These are phyloP conservation scores for Sanghuangporus weigelae DNA, from an alignment of 1,284 basidiomycete genomes.

Conservation along the genomic window DNA sequence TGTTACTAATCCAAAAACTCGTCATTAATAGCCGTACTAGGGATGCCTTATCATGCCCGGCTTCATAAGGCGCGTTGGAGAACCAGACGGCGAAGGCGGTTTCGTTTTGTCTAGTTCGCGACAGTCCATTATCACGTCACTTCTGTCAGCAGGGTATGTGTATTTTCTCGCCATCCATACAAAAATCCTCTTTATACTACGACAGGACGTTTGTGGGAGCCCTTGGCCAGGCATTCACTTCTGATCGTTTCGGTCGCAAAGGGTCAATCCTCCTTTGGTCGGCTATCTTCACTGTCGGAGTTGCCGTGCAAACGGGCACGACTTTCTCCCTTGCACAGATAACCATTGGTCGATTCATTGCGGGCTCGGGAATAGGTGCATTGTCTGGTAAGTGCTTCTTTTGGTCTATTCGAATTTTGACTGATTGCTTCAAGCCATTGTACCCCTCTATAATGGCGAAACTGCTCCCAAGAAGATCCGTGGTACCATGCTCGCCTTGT, in stretches of 20 bases:
- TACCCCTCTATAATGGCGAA: constrained; percentile 79
- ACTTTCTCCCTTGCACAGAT: constrained; percentile 58
- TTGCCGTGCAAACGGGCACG: constrained; percentile 67
- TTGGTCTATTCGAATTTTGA: not conserved
- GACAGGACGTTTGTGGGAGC: constrained; percentile 67
- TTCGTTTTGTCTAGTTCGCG: constrained; percentile 53
- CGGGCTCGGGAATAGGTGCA: constrained; percentile 74
- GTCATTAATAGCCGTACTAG: constrained; percentile 28
- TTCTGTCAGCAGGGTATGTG: constrained; percentile 68
- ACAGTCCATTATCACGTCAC: constrained; percentile 74
- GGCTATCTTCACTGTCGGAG: constrained; percentile 67
- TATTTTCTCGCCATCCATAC: not conserved
- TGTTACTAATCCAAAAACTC: not conserved
- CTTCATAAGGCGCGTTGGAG: constrained; percentile 66
- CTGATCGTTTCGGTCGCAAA: constrained; percentile 66
- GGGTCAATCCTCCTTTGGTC: constrained; percentile 76
- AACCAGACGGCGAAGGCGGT: constrained; percentile 43
- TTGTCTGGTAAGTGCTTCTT: constrained; percentile 46
- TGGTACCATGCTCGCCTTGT: constrained; percentile 68
- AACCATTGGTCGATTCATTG: constrained; percentile 63
- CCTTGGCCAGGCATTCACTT: constrained; percentile 68
- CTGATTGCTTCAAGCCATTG: constrained; percentile 45
- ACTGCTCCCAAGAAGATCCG: constrained; percentile 72
- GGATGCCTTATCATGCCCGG: constrained; percentile 80
- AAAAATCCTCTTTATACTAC: too few species aligned